Percentiles rank a stretch among this genome's conserved stretches.
These are phyloP conservation scores for Myriosclerotinia scirpicola DNA, from an alignment of 2,329 filamentous ascomycete genomes.

Conservation along the genomic window DNA sequence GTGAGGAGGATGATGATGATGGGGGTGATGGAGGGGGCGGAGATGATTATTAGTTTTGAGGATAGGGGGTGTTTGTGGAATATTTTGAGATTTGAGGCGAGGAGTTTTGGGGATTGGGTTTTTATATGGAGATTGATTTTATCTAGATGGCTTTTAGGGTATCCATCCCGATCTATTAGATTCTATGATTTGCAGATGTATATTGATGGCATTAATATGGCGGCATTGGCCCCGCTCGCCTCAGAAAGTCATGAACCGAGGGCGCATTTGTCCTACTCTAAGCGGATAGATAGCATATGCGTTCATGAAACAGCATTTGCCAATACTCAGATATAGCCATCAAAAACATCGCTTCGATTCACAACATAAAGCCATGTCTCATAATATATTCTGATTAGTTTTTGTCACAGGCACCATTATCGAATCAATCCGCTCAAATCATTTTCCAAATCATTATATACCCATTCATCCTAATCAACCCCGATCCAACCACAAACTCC, in stretches of 20 bases:
- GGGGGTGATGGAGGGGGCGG: constrained; percentile 42
- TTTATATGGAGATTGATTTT: neutral
- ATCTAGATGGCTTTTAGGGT: neutral
- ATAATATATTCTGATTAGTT: neutral
- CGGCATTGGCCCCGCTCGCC: no score
- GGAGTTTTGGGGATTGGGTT: neutral
- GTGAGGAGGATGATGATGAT: constrained; percentile 54
- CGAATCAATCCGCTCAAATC: neutral
- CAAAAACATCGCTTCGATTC: no score
- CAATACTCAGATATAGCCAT: neutral
- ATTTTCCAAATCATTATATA: neutral
- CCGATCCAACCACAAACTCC: no score
- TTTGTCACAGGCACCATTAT: neutral
- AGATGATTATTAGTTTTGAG: constrained; percentile 32
- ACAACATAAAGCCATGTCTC: neutral
- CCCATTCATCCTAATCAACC: no score
- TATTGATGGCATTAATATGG: no score
- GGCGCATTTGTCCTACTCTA: neutral
- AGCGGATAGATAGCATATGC: neutral
- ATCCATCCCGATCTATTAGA: neutral
- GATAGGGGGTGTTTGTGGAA: neutral
- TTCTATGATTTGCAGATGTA: neutral
- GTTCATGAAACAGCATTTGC: neutral
- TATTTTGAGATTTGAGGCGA: neutral
- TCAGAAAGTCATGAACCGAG: no score